These are phyloP conservation scores for Pseudocercospora ulei DNA, from an alignment of 2,329 filamentous ascomycete genomes.

Conservation along the genomic window DNA sequence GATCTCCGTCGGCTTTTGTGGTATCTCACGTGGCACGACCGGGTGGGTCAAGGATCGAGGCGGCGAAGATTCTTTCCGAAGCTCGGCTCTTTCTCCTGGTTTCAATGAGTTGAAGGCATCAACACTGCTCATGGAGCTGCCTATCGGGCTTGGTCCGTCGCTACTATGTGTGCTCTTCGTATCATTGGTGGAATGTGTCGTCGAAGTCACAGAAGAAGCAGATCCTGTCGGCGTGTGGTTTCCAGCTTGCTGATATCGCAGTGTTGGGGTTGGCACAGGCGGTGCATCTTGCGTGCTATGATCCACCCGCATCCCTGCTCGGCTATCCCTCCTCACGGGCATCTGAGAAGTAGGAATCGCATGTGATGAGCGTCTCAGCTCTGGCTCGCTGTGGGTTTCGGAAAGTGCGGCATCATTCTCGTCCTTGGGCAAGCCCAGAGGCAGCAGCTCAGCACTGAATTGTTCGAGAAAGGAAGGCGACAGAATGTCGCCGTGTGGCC, in stretches of 20 bases:
- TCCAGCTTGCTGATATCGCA: constrained; percentile 25
- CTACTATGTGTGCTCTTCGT: constrained; percentile 24
- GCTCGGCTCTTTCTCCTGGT: constrained; percentile 26
- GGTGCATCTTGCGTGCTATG: constrained; percentile 29
- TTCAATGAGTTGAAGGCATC: constrained; percentile 27
- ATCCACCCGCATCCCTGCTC: constrained; percentile 24
- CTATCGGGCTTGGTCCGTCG: constrained; percentile 28
- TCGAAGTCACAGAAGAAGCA: constrained; percentile 28
- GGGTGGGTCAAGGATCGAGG: constrained; percentile 21
- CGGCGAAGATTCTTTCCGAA: constrained; percentile 21
- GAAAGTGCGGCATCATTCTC: constrained; percentile 16
- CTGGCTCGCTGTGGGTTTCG: constrained; percentile 21
- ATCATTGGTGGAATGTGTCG: constrained; percentile 19
- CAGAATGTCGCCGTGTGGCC: constrained; percentile 29
- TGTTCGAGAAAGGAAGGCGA: constrained; percentile 26
- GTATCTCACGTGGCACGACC: constrained; percentile 10
- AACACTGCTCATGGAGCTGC: constrained; percentile 31
- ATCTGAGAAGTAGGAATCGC: constrained; percentile 11
- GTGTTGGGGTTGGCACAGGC: constrained; percentile 29
- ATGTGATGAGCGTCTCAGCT: constrained; percentile 15
- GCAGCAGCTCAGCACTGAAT: constrained; percentile 25
- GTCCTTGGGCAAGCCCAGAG: constrained; percentile 10
- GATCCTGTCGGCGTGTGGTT: constrained; percentile 30
- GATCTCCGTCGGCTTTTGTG: constrained; percentile 8
- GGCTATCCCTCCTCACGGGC: constrained; percentile 22